phyloP scores from a whole-genome alignment of 2,329 filamentous ascomycete species.

The Bipolaris sorokiniana region DNA sequence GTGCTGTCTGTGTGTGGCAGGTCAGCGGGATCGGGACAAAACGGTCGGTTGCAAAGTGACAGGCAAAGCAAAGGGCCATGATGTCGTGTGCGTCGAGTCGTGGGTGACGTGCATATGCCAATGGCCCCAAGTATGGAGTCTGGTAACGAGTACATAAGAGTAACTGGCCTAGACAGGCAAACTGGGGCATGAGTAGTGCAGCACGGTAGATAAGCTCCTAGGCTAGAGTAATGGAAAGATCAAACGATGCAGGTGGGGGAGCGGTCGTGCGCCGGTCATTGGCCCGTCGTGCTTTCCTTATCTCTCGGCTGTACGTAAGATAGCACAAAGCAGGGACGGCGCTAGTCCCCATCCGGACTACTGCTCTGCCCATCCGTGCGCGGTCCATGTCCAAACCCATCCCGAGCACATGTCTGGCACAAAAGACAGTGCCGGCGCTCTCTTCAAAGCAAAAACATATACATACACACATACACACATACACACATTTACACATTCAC shows the following conservation, averaged over 20 bases:
- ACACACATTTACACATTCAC: slow-evolving; percentile 12
- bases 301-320: slow-evolving; percentile 30
- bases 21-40: not conserved
- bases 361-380: slow-evolving; percentile 12
- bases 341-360: slow-evolving; percentile 18
- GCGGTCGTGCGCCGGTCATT: slow-evolving; percentile 25
- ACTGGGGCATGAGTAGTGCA: slow-evolving; percentile 10
- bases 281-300: slow-evolving; percentile 32
- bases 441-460: slow-evolving; percentile 5
- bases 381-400: slow-evolving; percentile 18
- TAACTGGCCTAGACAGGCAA: slow-evolving; percentile 30
- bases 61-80: slow-evolving; percentile 22
- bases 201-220: slow-evolving; percentile 24
- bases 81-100: slow-evolving; percentile 20
- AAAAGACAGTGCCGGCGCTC: slow-evolving; percentile 42
- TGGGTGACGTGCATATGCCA: slow-evolving; percentile 37
- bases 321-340: slow-evolving; percentile 12
- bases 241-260: slow-evolving; percentile 32
- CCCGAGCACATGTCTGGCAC: slow-evolving; percentile 42
- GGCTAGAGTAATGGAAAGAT: slow-evolving; percentile 20
- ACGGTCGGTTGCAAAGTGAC: slow-evolving; percentile 12
- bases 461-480: too few relatives aligned
- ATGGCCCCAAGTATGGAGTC: slow-evolving; percentile 20
- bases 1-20: not conserved
- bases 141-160: slow-evolving; percentile 47